Evolutionary conservation across 345 rosid species (phyloP), one percentile per base, ranked within the genome.

Genomic region (Hypericum perforatum): DNA sequence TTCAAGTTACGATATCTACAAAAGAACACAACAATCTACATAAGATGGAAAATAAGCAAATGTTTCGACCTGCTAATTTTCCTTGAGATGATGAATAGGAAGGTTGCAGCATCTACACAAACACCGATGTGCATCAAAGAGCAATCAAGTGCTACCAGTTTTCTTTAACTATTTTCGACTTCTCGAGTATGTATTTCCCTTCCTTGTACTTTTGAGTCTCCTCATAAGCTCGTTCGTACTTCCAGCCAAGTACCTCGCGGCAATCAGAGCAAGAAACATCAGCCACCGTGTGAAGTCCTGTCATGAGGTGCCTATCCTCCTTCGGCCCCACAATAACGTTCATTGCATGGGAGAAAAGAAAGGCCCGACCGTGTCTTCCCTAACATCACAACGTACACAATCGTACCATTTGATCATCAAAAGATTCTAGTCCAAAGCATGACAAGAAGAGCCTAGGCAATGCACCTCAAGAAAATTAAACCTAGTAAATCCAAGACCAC

Each of bases 321-420:
- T 78, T 84, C 42, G 80, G 58, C 50, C 95, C 95, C 7, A 70
- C 71, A 52, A 60, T 66, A 41, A 84, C 41, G 74, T 84, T 87
- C 95, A 79, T 79, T 5, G 95, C 89, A 59, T 78, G 95, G 60
- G 95, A 77, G 74, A 87, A 84, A 16, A 87, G 82, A 71, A 87
- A 87, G 39, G 89, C 95, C 58, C 95, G 72, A 46, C 95, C 94
- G 38, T 74, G 74, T 78, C 79, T 87, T 69, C 96, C 96, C 96
- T 87, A 41, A 37, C 39, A 16, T 10, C 37, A 52, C 39, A 54
- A 15, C 8, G 5, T 22, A 22, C 32, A 22, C 32, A 4, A 22
- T 22, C 1, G 1, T 22, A 22, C 4, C 32, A 22, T 22, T 22
- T 4, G 32, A 22, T 22, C 32, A 22, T 22, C 32, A 22, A 22